phyloP scores from a whole-genome alignment of 176 grass and related monocot species.

The Oryza australiensis region DNA sequence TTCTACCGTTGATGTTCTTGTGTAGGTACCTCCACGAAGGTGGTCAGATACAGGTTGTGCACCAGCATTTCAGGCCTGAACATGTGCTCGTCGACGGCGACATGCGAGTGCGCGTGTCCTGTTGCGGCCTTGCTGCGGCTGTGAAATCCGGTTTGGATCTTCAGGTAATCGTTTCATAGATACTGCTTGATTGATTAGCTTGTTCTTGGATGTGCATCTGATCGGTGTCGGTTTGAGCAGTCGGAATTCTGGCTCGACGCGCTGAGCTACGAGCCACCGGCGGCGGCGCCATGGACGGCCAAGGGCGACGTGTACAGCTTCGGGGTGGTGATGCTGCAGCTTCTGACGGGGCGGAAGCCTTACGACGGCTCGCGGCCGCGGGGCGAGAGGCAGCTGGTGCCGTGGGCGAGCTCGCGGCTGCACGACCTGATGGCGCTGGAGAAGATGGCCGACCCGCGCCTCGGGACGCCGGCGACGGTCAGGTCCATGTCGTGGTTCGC shows the following conservation, averaged over 20 bases:
- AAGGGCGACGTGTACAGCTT: slow-evolving; percentile 62
- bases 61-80: slow-evolving; percentile 43
- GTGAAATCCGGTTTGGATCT: background rate
- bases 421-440: slow-evolving; percentile 53
- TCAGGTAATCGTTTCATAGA: slow-evolving; percentile 31
- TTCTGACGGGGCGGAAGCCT: slow-evolving; percentile 57
- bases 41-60: slow-evolving; percentile 18
- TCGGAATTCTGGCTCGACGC: background rate
- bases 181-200: no score
- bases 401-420: slow-evolving; percentile 54
- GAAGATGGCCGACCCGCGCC: slow-evolving; percentile 55
- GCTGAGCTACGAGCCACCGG: slow-evolving; percentile 42
- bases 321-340: slow-evolving; percentile 66
- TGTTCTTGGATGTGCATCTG: background rate
- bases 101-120: slow-evolving; percentile 29
- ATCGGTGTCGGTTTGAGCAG: background rate
- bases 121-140: slow-evolving; percentile 33
- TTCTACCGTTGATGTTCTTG: background rate
- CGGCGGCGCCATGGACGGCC: slow-evolving; percentile 16
- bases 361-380: slow-evolving; percentile 49
- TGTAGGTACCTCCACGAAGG: slow-evolving; percentile 54
- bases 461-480: slow-evolving; percentile 21
- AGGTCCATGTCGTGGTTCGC: slow-evolving; percentile 69
- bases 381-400: slow-evolving; percentile 50
- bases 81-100: slow-evolving; percentile 53